Evolutionary conservation across 768 basidiomycete genomes (phyloP), one percentile per base, ranked within the genome.

Genomic region (Lyophyllum decastes): DNA sequence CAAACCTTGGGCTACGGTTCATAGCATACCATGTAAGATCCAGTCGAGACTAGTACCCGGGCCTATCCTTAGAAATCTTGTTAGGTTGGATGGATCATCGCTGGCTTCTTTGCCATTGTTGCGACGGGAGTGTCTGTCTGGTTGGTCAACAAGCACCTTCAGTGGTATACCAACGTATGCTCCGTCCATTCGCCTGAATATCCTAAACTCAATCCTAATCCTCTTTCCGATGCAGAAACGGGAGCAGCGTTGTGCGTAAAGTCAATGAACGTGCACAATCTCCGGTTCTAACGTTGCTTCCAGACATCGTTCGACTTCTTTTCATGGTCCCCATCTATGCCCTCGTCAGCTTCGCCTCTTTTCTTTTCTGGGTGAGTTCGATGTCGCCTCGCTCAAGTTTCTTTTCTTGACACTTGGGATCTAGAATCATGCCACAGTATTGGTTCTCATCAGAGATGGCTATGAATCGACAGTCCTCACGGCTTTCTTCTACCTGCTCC

Each of bases 251-350:
- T 87, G 88, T 87, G 63, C 33, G 80, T 63, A 19, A 12, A 8
- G 44, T n/a, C 16, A 12, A 34, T 9, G 6, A 26, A 35, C 24
- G 19, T 11, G 25, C 16, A 11, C 25, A 30, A 2, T 38, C 21
- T 41, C 53, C 17, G 21, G 35, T 1, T 30, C 52, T 45, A 40
- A 57, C 24, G 8, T 48, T 57, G 19, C 14, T 35, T 22, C 2
- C 55, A 89, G 86, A 89, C 66, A 88, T 90, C 63, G 80, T 90
- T 48, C 85, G 90, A 9, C 72, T 92, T 19, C 78, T 93, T 22
- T 83, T 92, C 71, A 86, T 93, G 85, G 88, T 90, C 2, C 88
- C 89, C 2, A 77, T 90, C 30, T 93, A 93, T 67, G 84, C 87
- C 9, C 65, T 81, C 38, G 82, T 88, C 69, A 87, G 84, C 64